Conservation (phyloP, 805 yeast genomes). For the Zygosaccharomyces siamensis region DNA sequence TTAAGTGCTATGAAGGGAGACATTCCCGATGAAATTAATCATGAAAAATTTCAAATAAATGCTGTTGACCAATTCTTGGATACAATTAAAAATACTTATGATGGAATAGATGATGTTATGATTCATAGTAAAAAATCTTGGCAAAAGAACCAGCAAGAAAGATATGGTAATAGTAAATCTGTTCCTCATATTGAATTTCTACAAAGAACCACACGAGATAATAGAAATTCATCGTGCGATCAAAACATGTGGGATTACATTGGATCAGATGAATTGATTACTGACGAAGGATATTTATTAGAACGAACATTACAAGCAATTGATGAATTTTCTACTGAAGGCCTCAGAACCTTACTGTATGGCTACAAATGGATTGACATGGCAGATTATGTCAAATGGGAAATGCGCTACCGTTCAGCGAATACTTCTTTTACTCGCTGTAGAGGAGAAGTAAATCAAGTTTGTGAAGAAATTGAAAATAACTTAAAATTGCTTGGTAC, state of each 20-base stretch:
- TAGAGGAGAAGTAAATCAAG: constrained; percentile 55
- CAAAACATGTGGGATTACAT: constrained; percentile 35
- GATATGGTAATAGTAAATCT: constrained; percentile 38
- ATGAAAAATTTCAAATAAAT: constrained; percentile 29
- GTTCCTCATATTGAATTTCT: not conserved
- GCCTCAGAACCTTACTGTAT: constrained; percentile 83
- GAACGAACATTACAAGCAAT: constrained; percentile 86
- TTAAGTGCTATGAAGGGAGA: constrained; percentile 31
- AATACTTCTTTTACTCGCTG: constrained; percentile 70
- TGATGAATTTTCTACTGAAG: constrained; percentile 93
- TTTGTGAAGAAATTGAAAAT: constrained; percentile 69
- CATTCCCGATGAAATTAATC: constrained; percentile 22
- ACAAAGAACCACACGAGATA: not conserved
- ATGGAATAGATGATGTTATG: constrained; percentile 51
- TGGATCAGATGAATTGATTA: constrained; percentile 51
- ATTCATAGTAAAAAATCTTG: constrained; percentile 52
- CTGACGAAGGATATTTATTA: constrained; percentile 69
- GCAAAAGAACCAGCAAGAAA: constrained; percentile 53
- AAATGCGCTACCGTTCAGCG: constrained; percentile 62
- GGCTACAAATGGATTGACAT: constrained; percentile 67
- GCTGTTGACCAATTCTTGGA: constrained; percentile 50
- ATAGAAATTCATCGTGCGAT: not conserved
- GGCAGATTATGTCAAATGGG: constrained; percentile 63
- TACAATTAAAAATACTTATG: constrained; percentile 41
- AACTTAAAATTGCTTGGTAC: constrained; percentile 77